Evolutionary conservation across 345 rosid genomes (phyloP).

Genomic region (Brassica rapa): DNA sequence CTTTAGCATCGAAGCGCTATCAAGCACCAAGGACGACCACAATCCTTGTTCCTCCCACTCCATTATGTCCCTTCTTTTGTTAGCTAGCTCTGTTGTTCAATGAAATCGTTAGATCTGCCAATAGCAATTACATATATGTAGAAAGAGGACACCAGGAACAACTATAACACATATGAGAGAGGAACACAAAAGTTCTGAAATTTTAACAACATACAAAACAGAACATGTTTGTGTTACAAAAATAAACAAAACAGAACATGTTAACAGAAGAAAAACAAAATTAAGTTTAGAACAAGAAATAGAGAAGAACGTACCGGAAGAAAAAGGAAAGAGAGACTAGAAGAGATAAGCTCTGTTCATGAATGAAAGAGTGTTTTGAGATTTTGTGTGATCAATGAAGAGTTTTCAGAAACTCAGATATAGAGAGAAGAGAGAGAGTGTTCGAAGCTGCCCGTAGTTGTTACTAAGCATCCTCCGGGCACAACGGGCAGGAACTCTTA

Average conservation of each 20-base stretch:
- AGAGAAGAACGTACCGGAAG: conserved; percentile 19
- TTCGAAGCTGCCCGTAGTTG: conserved; percentile 41
- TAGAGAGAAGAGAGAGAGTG: background rate
- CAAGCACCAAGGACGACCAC: conserved; percentile 19
- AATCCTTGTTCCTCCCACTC: conserved; percentile 23
- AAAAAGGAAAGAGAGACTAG: background rate
- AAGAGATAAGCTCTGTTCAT: background rate
- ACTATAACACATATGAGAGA: conserved; percentile 6
- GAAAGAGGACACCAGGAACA: background rate
- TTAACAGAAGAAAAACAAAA: background rate
- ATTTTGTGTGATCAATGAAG: background rate
- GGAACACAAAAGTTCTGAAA: background rate
- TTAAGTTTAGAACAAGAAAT: background rate
- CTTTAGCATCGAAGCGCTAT: conserved; percentile 38
- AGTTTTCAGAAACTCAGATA: background rate
- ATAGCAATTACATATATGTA: background rate
- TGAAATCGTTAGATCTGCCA: conserved; percentile 30
- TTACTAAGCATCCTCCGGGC: conserved; percentile 28
- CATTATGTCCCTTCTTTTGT: conserved; percentile 16
- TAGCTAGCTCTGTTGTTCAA: background rate
- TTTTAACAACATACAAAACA: background rate
- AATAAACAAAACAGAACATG: background rate
- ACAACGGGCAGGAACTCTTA: conserved; percentile 33
- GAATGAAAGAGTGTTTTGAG: background rate
- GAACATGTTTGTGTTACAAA: background rate